A percentile compares a stretch with the other conserved stretches of the same genome.
Conservation (phyloP, 2,329 filamentous ascomycete genomes). For the Pestalotiopsis sp. region DNA sequence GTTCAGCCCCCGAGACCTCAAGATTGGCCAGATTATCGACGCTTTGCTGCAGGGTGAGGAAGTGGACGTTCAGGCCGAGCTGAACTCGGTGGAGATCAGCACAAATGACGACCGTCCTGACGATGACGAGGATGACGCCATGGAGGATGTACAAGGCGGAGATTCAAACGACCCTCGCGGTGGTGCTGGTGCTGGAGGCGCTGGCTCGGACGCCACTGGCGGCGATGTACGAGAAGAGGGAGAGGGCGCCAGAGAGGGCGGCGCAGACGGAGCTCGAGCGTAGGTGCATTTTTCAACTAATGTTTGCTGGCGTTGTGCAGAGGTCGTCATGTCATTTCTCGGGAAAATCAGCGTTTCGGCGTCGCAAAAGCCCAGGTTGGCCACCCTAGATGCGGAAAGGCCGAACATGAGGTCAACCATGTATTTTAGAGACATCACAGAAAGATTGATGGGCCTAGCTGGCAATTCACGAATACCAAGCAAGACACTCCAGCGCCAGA, state of each 20-base stretch:
- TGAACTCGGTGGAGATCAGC: constrained; percentile 63
- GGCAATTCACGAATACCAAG: constrained; percentile 9
- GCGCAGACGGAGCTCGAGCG: constrained; percentile 97
- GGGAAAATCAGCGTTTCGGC: constrained; percentile 15
- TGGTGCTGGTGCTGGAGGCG: constrained; percentile 73
- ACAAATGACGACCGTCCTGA: constrained; percentile 46
- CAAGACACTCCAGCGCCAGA: constrained; percentile 17
- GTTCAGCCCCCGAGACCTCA: constrained; percentile 84
- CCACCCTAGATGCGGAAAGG: constrained; percentile 13
- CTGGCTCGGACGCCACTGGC: constrained; percentile 83
- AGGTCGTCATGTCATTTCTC: constrained; percentile 14
- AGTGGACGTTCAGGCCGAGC: constrained; percentile 75
- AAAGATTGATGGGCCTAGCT: constrained; percentile 6
- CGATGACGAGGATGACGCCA: constrained; percentile 71
- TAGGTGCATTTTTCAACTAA: constrained; percentile 69
- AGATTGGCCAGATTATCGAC: constrained; percentile 87
- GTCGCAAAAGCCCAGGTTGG: constrained; percentile 15
- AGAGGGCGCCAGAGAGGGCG: constrained; percentile 84
- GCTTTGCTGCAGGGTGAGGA: constrained; percentile 85
- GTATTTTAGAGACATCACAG: constrained; percentile 12
- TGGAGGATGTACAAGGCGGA: constrained; percentile 76
- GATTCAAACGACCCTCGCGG: constrained; percentile 59
- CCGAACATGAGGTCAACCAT: not conserved
- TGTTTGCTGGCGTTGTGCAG: constrained; percentile 30
- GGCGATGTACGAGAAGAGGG: constrained; percentile 92